Evolutionary conservation across 169 alveolate species (phyloP).

Genomic region (Theileria orientalis): DNA sequence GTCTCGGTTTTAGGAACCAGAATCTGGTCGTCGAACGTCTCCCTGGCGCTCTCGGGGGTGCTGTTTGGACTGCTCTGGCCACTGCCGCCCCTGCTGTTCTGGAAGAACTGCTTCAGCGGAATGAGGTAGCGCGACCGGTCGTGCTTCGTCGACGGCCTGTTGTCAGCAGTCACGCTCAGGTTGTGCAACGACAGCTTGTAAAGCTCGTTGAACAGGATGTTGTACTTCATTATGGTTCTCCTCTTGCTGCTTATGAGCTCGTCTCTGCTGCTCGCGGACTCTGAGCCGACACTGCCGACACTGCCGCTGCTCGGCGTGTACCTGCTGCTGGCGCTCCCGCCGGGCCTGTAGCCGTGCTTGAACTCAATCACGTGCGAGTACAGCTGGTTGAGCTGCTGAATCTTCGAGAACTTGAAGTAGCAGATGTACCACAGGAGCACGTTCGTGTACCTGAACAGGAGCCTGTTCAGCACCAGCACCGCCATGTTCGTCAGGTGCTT

Average conservation of each 20-base stretch:
- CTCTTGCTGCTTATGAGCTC: too few relatives aligned
- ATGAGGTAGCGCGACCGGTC: background rate
- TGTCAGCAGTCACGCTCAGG: background rate
- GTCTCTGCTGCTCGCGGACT: too few relatives aligned
- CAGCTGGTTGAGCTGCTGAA: background rate
- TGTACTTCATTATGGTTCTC: background rate
- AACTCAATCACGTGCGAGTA: slow-evolving; percentile 12
- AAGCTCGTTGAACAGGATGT: background rate
- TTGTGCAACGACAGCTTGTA: background rate
- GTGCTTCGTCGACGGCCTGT: background rate
- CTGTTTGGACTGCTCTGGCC: background rate
- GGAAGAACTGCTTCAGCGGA: background rate
- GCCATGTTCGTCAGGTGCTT: background rate
- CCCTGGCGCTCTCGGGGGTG: background rate
- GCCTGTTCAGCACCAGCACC: background rate
- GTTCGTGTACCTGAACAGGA: background rate
- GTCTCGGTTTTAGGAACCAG: background rate
- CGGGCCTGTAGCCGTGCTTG: background rate
- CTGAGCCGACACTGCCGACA: background rate
- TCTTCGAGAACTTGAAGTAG: background rate
- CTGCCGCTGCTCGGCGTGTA: background rate
- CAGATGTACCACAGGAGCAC: background rate
- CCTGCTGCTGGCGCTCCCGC: background rate
- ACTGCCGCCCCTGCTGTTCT: background rate
- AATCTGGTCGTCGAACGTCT: background rate